Percentiles rank a stretch among this genome's conserved stretches.
Evolutionary conservation across 306 rosid species (phyloP).

Genomic region (Spatholobus suberectus): DNA sequence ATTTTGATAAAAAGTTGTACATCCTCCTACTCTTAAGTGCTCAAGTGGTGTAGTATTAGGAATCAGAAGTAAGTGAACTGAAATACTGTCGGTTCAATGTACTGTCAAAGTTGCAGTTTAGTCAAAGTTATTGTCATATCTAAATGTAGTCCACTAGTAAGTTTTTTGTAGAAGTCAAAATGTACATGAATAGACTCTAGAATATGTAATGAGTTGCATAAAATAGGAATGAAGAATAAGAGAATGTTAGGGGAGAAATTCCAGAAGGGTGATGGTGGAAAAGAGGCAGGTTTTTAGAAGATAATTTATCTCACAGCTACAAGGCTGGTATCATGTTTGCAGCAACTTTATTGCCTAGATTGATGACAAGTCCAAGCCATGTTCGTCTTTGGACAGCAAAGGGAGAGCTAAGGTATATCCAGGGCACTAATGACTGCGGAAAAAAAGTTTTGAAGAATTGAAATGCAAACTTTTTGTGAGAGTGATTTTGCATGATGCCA

Average conservation of each 20-base stretch:
- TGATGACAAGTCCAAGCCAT: background rate
- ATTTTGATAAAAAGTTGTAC: background rate
- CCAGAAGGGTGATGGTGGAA: background rate
- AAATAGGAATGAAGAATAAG: background rate
- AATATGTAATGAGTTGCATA: background rate
- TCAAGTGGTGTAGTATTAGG: background rate
- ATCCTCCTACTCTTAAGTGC: conserved; percentile 6
- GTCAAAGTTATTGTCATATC: background rate
- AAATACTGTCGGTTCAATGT: background rate
- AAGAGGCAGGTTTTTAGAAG: background rate
- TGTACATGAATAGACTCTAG: background rate
- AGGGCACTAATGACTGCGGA: background rate
- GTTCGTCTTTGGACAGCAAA: background rate
- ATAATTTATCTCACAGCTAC: background rate
- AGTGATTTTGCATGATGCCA: background rate
- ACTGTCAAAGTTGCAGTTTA: background rate
- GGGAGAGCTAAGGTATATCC: background rate
- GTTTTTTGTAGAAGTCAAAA: background rate
- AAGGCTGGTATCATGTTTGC: background rate
- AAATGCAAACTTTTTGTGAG: background rate
- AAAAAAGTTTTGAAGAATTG: background rate
- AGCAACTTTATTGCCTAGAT: background rate
- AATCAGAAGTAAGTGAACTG: background rate
- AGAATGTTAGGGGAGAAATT: background rate
- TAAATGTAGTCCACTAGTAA: conserved; percentile 2